Conservation (phyloP, 2,329 filamentous ascomycete genomes). For the Sordariomycetes sp. region DNA sequence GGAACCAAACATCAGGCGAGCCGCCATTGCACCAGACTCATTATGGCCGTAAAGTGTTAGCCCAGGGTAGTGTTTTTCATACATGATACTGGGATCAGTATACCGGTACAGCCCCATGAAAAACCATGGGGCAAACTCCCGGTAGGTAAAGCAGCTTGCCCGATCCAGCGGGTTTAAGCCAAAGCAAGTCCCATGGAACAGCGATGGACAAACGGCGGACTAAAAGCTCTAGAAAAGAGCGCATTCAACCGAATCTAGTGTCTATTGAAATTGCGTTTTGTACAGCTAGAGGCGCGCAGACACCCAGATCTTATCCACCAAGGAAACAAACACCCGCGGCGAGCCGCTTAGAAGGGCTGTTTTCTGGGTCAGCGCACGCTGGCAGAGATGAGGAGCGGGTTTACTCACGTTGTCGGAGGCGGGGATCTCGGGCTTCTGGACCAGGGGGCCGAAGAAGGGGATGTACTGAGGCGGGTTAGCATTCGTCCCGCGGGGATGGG, state of each 20-base stretch:
- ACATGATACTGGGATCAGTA: no score
- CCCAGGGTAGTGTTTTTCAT: not conserved
- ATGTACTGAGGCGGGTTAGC: conserved; percentile 31
- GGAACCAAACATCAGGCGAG: not conserved
- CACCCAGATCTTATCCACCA: not conserved
- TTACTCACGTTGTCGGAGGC: conserved; percentile 49
- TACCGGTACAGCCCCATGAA: no score
- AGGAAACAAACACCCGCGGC: not conserved
- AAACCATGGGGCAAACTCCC: no score
- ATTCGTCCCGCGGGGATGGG: not conserved
- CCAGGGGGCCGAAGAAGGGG: conserved; percentile 37
- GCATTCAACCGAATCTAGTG: not conserved
- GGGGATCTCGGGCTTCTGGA: conserved; percentile 34
- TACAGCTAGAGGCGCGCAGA: conserved; percentile 1
- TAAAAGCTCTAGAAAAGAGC: not conserved
- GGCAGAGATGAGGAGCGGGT: not conserved
- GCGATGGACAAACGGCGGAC: not conserved
- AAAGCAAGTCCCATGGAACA: no score
- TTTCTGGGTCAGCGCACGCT: not conserved
- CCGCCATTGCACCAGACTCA: not conserved
- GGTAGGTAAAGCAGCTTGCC: no score
- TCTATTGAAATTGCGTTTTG: conserved; percentile 3
- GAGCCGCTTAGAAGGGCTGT: conserved; percentile 25
- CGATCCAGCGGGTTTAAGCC: no score
- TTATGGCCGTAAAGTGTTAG: no score